Evolutionary conservation across 805 yeast species (phyloP).

Genomic region (Pichia phayaonensis): DNA sequence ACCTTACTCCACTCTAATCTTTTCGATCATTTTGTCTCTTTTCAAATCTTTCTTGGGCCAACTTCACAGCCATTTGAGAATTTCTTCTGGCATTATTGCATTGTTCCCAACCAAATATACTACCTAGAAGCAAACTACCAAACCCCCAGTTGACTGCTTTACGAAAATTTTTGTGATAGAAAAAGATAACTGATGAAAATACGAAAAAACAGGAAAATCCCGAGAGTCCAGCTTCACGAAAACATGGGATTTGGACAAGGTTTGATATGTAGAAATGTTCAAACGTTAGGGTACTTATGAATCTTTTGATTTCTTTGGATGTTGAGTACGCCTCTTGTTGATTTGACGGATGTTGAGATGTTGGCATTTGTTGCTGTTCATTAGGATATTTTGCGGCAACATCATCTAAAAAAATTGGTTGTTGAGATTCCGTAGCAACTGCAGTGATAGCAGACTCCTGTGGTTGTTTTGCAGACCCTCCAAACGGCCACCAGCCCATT

Average conservation of each 20-base stretch:
- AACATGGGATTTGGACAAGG: conserved; percentile 61
- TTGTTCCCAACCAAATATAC: conserved; percentile 87
- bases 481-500: conserved; percentile 13
- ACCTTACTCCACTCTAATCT: neutral
- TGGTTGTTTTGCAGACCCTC: neutral
- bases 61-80: conserved; percentile 56
- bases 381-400: conserved; percentile 41
- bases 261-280: conserved; percentile 47
- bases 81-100: conserved; percentile 67
- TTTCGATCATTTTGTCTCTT: conserved; percentile 12
- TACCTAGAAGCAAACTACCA: conserved; percentile 72
- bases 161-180: conserved; percentile 54
- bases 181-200: conserved; percentile 55
- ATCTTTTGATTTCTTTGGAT: conserved; percentile 16
- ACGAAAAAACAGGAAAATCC: conserved; percentile 71
- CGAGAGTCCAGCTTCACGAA: conserved; percentile 69
- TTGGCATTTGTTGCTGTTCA: neutral
- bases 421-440: neutral
- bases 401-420: conserved; percentile 38
- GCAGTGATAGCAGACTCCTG: neutral
- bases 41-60: conserved; percentile 48
- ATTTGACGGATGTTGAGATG: neutral
- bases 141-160: conserved; percentile 76
- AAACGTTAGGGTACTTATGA: conserved; percentile 29
- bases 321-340: conserved; percentile 12